Conservation (phyloP, 768 basidiomycete genomes). For the Boletus coccyginus region DNA sequence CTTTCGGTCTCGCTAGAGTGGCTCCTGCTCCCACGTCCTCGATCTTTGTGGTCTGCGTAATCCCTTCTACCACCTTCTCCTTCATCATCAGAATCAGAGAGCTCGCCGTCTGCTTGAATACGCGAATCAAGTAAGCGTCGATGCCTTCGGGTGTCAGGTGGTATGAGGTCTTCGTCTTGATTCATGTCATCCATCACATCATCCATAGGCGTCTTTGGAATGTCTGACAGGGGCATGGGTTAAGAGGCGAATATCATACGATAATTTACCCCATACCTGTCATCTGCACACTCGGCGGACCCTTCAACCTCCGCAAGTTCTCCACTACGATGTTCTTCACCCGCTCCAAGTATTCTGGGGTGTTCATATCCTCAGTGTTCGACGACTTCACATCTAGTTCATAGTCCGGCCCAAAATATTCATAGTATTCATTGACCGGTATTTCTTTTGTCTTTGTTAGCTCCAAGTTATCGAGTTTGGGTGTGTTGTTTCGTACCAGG, state of each 20-base stretch:
- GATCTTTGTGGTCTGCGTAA: constrained; percentile 56
- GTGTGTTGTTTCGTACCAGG: constrained; percentile 48
- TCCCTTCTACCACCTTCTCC: constrained; percentile 83
- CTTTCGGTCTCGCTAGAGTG: constrained; percentile 43
- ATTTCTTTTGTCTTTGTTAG: constrained; percentile 61
- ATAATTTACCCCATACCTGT: constrained; percentile 48
- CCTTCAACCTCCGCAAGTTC: constrained; percentile 79
- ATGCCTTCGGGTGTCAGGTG: constrained; percentile 73
- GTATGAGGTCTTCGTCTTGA: constrained; percentile 79
- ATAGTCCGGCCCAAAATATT: constrained; percentile 98
- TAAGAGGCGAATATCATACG: neutral
- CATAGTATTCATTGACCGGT: constrained; percentile 98
- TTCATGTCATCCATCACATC: constrained; percentile 77
- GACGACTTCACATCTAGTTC: constrained; percentile 92
- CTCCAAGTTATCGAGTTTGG: neutral
- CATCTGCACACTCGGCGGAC: constrained; percentile 93
- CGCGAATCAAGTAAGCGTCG: constrained; percentile 76
- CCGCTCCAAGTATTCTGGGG: constrained; percentile 87
- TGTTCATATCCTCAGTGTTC: constrained; percentile 95
- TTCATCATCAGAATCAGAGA: constrained; percentile 98
- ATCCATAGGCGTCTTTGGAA: constrained; percentile 83
- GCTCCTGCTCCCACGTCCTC: constrained; percentile 42
- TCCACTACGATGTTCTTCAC: constrained; percentile 91
- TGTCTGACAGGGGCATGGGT: constrained; percentile 47
- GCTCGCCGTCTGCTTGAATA: constrained; percentile 80